These are phyloP conservation scores for Phytopythium montanum DNA, from an alignment of 352 stramenopile species.

Conservation along the genomic window DNA sequence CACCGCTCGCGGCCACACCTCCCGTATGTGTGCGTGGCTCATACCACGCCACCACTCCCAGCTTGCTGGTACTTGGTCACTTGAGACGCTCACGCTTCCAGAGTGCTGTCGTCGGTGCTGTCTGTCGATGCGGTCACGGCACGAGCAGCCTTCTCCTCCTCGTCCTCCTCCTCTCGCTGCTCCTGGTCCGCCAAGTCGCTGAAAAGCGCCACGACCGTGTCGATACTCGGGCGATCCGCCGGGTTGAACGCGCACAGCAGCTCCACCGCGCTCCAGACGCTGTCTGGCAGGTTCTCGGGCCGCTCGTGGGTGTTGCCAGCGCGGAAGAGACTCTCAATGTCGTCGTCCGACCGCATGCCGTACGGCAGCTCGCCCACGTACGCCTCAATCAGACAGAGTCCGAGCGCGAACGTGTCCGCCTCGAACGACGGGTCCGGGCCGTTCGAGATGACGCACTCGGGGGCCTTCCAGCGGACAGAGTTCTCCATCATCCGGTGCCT, in stretches of 20 bases:
- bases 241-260: background rate
- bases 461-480: conserved; percentile 12
- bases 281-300: background rate
- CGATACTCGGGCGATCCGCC: background rate
- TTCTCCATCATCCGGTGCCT: conserved; percentile 8
- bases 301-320: background rate
- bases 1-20: too few species aligned
- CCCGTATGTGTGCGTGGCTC: too few species aligned
- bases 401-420: conserved; percentile 17
- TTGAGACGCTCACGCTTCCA: too few species aligned
- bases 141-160: background rate
- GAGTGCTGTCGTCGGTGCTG: background rate
- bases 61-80: too few species aligned
- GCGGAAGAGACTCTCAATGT: background rate
- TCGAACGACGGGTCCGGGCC: background rate
- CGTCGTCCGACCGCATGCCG: background rate
- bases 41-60: too few species aligned
- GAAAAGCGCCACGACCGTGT: background rate
- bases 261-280: background rate
- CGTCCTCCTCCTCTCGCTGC: background rate
- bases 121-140: background rate
- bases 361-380: conserved; percentile 10
- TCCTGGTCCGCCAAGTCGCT: background rate
- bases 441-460: conserved; percentile 9
- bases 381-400: conserved; percentile 21